Base-by-base conservation (phyloP, 768 basidiomycete species). In the Pisolithus marmoratus region DNA sequence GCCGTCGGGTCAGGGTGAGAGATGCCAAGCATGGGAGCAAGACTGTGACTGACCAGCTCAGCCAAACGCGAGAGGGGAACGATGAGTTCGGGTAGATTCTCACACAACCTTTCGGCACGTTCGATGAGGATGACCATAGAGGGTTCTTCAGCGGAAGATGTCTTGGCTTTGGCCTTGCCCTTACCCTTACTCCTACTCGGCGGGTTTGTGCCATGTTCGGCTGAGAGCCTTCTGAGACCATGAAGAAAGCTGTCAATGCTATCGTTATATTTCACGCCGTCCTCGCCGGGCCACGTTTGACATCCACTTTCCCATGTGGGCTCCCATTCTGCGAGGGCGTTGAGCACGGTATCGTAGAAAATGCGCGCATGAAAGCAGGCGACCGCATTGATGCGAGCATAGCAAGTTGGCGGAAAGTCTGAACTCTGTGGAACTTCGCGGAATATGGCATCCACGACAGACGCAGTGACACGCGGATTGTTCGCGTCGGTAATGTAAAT, bases 31-130 rank as follows among this genome's bases (percentile, higher is more conserved):
- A n/a, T 19, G 6, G 36, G 37, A n/a, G 43, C 6, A 27, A 14
- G 24, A 44, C 24, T 8, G 9, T 37, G 50, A 56, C 79, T 53
- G 55, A 90, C 90, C 65, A 91, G 61, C 60, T 92, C 90, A 4
- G 80, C 71, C 26, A 92, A 70, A 46, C 88, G 78, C 15, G 86
- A 77, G 29, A 92, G 63, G 37, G 90, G 86, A 9, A 87, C 81
- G 2, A 90, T 50, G 1, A 90, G 61, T 24, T 87, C 84, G 3
- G 86, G 79, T 46, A 87, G 69, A 17, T 63, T 71, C 27, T 83
- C 83, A 54, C 74, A 80, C 53, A 91, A 65, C 41, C 80, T 73
- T 63, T 91, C 87, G 0, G 81, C 83, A n/a, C 74, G 73, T 55
- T 88, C 84, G 38, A 91, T 63, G 5, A 84, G 68, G 38, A 91